Base-by-base conservation (phyloP, 805 yeast genomes). In the Pichia pseudocactophila region DNA sequence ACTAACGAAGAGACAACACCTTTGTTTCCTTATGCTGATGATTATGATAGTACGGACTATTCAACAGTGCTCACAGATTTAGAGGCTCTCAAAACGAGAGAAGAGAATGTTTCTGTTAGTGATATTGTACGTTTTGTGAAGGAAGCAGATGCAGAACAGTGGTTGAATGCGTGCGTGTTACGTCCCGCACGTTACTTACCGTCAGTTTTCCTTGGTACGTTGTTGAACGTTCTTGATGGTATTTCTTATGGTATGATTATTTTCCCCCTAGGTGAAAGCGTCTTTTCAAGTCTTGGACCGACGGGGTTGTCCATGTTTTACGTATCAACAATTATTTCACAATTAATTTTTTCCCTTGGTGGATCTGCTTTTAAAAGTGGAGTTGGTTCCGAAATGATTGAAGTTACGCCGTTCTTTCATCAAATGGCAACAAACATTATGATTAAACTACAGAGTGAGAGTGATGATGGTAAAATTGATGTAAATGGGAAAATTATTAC, bases 341-440 rank as follows among this genome's bases (percentile, higher is more conserved):
- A 92, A 60, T 64, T 88, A 49, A 84, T 87, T 6, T 89, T 76
- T 57, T 88, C 97, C 0, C 62, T 85, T 19, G 98, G 98, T 13
- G 94, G 94, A 1, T 85, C 96, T 13, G 83, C 85, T 8, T 90
- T 92, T 65, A 78, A 77, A 47, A 73, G 88, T 2, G 96, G 95
- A n/a, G 78, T 90, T 35, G 98, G 98, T 1, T 84, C 96, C 3
- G 97, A 92, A 64, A 92, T 92, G 98, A 92, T 92, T 50, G 98
- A 92, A 61, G 87, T 92, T n/a, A 95, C 96, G 2, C 98, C 98
- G 2, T 92, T 92, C 60, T 90, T 90, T 68, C 98, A 92, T 57
- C 73, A 94, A 2, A 89, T 92, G 95, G 97, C 97, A 1, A 67
- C 74, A 22, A 67, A 80, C 12, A 80, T 92, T 38, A 67, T 80